Percentiles rank a stretch among this genome's conserved stretches.
These are phyloP conservation scores for Arbutus unedo DNA, from an alignment of 148 eudicot genomes.

Conservation along the genomic window DNA sequence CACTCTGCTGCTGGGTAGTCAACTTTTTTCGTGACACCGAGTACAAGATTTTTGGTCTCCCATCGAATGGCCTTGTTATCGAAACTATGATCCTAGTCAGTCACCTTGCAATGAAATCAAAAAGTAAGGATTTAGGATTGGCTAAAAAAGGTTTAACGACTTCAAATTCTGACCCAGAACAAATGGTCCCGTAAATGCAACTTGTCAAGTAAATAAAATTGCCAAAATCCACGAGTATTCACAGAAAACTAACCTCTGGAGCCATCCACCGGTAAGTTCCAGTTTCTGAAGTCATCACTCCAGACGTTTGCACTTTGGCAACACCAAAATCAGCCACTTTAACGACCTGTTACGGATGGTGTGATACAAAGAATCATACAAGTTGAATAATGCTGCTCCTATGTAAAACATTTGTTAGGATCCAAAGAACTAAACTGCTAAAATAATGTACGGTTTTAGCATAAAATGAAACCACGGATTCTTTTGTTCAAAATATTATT, in stretches of 20 bases:
- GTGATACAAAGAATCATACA: background rate
- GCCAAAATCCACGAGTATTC: background rate
- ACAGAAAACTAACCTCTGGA: conserved; percentile 42
- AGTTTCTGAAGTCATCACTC: conserved; percentile 65
- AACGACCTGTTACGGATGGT: conserved; percentile 33
- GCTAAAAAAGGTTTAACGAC: conserved; percentile 7
- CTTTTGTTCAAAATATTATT: background rate
- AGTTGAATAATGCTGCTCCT: background rate
- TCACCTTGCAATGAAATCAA: background rate
- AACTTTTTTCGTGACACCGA: no score
- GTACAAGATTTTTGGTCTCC: background rate
- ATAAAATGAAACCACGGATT: background rate
- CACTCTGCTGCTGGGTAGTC: no score
- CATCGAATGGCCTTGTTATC: background rate
- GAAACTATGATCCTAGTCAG: background rate
- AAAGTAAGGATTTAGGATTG: background rate
- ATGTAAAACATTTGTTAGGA: background rate
- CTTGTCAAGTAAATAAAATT: background rate
- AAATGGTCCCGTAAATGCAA: background rate
- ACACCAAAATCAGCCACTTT: conserved; percentile 65
- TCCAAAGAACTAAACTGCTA: background rate
- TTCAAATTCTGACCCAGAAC: conserved; percentile 3
- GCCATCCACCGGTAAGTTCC: conserved; percentile 73
- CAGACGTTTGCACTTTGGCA: conserved; percentile 51
- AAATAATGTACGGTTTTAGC: background rate